These are phyloP conservation scores for Russula sp. DNA, from an alignment of 768 basidiomycete species.

Conservation along the genomic window DNA sequence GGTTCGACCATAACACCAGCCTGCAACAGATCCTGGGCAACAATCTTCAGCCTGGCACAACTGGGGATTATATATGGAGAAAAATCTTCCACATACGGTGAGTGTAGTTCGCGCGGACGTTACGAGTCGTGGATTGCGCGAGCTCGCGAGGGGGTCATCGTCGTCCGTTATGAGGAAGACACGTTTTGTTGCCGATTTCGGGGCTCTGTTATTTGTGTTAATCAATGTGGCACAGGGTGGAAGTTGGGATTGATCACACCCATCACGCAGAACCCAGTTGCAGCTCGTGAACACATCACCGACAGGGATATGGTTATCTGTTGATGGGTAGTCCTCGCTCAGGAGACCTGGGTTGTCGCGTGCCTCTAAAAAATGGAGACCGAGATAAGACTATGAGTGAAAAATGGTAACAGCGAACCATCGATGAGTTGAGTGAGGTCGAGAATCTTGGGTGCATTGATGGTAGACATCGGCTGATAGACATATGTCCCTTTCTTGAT, in stretches of 20 bases:
- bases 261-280: conserved; percentile 83
- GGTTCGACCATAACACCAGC: conserved; percentile 77
- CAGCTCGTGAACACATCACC: conserved; percentile 89
- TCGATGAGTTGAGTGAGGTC: conserved; percentile 73
- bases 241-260: conserved; percentile 42
- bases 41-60: not conserved
- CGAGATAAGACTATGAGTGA: not conserved
- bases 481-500: conserved; percentile 66
- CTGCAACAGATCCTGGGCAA: conserved; percentile 67
- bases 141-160: conserved; percentile 62
- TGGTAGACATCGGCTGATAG: conserved; percentile 68
- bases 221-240: not conserved
- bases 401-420: conserved; percentile 39
- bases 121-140: conserved; percentile 51
- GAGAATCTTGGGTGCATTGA: conserved; percentile 79
- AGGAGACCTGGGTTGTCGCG: conserved; percentile 58
- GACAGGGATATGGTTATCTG: conserved; percentile 59
- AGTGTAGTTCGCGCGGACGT: conserved; percentile 70
- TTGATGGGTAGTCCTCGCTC: conserved; percentile 56
- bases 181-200: conserved; percentile 86
- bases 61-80: not conserved
- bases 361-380: conserved; percentile 42
- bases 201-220: conserved; percentile 44
- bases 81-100: conserved; percentile 38
- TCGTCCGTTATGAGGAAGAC: conserved; percentile 92